Evolutionary conservation across 2,329 filamentous ascomycete species (phyloP).

Genomic region (Aphanocladium album): DNA sequence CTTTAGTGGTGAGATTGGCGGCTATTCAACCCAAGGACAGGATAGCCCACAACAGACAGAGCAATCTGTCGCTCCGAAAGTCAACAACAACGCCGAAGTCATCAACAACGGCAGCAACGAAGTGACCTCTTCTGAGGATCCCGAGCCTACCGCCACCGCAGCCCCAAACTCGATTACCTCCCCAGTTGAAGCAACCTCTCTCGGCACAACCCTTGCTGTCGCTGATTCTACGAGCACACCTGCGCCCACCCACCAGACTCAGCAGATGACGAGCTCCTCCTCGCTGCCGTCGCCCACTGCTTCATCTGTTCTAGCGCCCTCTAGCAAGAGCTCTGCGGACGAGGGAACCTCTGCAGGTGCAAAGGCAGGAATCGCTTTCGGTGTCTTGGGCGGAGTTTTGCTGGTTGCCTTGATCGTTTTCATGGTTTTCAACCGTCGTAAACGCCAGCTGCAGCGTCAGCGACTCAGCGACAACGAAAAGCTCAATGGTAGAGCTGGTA

Average conservation of each 20-base stretch:
- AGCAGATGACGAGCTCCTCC: not conserved
- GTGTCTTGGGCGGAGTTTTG: slow-evolving; percentile 66
- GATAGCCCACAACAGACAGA: slow-evolving; percentile 15
- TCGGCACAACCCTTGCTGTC: slow-evolving; percentile 22
- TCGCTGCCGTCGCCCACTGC: slow-evolving; percentile 3
- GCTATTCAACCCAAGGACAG: slow-evolving; percentile 30
- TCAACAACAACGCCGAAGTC: not conserved
- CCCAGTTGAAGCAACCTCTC: slow-evolving; percentile 21
- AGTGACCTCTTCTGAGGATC: slow-evolving; percentile 11
- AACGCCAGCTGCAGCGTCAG: slow-evolving; percentile 57
- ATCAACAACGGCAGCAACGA: not conserved
- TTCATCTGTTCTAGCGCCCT: slow-evolving; percentile 1
- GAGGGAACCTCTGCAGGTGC: slow-evolving; percentile 31
- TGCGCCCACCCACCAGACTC: not conserved
- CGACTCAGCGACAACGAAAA: slow-evolving; percentile 61
- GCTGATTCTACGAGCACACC: not conserved
- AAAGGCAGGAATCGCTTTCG: slow-evolving; percentile 82
- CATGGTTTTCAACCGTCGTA: slow-evolving; percentile 64
- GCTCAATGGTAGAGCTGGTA: slow-evolving; percentile 35
- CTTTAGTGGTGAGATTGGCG: slow-evolving; percentile 38
- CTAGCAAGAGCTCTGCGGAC: not conserved
- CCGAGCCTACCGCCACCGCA: slow-evolving; percentile 18
- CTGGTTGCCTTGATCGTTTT: slow-evolving; percentile 63
- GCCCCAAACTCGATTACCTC: slow-evolving; percentile 18
- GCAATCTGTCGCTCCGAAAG: slow-evolving; percentile 4